Conservation (phyloP, 106 monocot species). For the Allium sativum region DNA sequence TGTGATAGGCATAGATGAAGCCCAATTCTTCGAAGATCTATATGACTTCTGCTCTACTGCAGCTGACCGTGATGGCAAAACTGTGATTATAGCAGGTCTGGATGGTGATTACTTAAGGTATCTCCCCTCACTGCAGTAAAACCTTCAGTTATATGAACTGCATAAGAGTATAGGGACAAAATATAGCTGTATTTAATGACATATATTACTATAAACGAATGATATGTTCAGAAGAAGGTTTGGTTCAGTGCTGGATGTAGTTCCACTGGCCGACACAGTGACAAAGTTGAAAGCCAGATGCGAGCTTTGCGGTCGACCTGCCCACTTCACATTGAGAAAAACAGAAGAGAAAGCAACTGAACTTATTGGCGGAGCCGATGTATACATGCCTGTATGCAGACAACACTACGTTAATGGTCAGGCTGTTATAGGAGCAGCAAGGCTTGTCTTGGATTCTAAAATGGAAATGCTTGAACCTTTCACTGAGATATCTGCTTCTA, state of each 20-base stretch:
- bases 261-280: slow-evolving; percentile 73
- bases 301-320: slow-evolving; percentile 57
- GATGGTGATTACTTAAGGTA: slow-evolving; percentile 95
- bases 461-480: slow-evolving; percentile 5
- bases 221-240: slow-evolving; percentile 48
- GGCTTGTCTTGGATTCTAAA: slow-evolving; percentile 27
- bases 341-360: slow-evolving; percentile 56
- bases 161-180: too few relatives aligned
- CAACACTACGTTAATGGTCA: slow-evolving; percentile 64
- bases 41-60: slow-evolving; percentile 77
- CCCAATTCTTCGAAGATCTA: slow-evolving; percentile 88
- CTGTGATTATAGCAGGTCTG: slow-evolving; percentile 82
- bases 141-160: too few relatives aligned
- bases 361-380: slow-evolving; percentile 73
- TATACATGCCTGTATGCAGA: slow-evolving; percentile 93
- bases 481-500: slow-evolving; percentile 5
- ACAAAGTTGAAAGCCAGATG: slow-evolving; percentile 74
- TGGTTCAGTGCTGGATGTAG: slow-evolving; percentile 75
- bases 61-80: slow-evolving; percentile 86
- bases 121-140: too few relatives aligned
- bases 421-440: slow-evolving; percentile 40
- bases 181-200: too few relatives aligned
- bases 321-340: slow-evolving; percentile 81
- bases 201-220: too few relatives aligned
- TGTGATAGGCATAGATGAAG: slow-evolving; percentile 97